These are phyloP conservation scores for Bryoerythrophyllum caledonicum DNA, from an alignment of 225 moss, liverwort and hornwort species.

Conservation along the genomic window DNA sequence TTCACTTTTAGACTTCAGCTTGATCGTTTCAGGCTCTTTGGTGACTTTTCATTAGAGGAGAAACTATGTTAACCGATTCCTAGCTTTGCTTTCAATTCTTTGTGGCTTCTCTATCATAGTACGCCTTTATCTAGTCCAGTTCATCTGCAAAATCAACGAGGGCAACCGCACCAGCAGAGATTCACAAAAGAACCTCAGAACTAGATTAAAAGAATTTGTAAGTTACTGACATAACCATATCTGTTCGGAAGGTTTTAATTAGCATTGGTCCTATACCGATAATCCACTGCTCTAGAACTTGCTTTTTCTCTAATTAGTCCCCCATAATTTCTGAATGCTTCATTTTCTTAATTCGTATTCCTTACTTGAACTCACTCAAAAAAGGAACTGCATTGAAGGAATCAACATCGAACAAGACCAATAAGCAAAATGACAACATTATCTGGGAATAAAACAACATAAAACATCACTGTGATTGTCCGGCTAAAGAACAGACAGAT, in stretches of 20 bases:
- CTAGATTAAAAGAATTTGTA: conserved; percentile 5
- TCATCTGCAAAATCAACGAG: conserved; percentile 59
- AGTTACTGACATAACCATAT: conserved; percentile 13
- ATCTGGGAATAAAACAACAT: not conserved
- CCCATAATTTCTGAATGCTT: conserved; percentile 15
- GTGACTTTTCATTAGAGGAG: conserved; percentile 39
- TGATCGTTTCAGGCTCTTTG: conserved; percentile 38
- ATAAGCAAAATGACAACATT: conserved; percentile 8
- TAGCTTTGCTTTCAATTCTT: conserved; percentile 47
- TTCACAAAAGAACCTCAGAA: conserved; percentile 22
- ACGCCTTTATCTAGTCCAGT: conserved; percentile 57
- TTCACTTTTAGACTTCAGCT: conserved; percentile 32
- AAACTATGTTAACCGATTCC: conserved; percentile 44
- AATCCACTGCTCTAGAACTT: not conserved
- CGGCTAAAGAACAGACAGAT: conserved; percentile 14
- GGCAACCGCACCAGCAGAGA: conserved; percentile 36
- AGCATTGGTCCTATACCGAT: conserved; percentile 1
- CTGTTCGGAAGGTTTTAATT: conserved; percentile 5
- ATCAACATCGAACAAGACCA: not conserved
- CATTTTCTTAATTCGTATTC: not conserved
- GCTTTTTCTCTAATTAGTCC: conserved; percentile 9
- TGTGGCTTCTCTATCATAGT: conserved; percentile 42
- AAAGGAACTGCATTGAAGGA: conserved; percentile 3
- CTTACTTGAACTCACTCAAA: conserved; percentile 14
- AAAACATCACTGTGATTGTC: conserved; percentile 8